Evolutionary conservation across 768 basidiomycete species (phyloP), one percentile per base, ranked within the genome.

Genomic region (Serendipita indica): DNA sequence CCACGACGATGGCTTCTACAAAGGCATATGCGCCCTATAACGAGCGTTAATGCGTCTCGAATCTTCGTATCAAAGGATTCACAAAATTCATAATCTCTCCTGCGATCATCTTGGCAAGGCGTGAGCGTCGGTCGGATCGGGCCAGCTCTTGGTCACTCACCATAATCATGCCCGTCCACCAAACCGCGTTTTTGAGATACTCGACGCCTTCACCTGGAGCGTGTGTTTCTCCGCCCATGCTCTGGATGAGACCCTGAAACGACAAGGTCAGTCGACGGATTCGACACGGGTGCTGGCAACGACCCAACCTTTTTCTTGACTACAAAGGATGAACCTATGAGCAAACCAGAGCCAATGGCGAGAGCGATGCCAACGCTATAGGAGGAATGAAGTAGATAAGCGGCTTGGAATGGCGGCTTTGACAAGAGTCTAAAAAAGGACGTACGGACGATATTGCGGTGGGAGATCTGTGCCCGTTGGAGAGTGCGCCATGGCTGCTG

Each of bases 261-360:
- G 18, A 22, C n/a, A 13, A n/a, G 37, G n/a, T 22, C 41, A 32
- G 58, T 30, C 35, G 75, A 89, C 87, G 67, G 86, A 89, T 73
- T 94, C 97, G 67, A 98, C 98, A 99, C 13, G 80, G 89, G 60
- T 94, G 90, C 30, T 94, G 93, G 72, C 69, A 60, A 85, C 83
- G 63, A 87, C 18, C 90, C 74, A 6, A 88, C 94, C 67, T 90
- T 96, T 79, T 99, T 99, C 81, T 99, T 99, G 74, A 99, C 85
- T 2, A 98, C 93, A 70, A 97, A 98, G 65, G 83, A 86, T 37
- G 79, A 79, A 3, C 94, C 96, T 61, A 98, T 99, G 61, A 99
- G 80, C 28, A 91, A 39, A 5, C 94, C 96, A 66, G 86, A 89
- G 34, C 68, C 64, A 56, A 91, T 68, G 52, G 89, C 86, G 61